Evolutionary conservation across 2,329 filamentous ascomycete genomes (phyloP).

Genomic region (Aspergillus brunneoviolaceus): DNA sequence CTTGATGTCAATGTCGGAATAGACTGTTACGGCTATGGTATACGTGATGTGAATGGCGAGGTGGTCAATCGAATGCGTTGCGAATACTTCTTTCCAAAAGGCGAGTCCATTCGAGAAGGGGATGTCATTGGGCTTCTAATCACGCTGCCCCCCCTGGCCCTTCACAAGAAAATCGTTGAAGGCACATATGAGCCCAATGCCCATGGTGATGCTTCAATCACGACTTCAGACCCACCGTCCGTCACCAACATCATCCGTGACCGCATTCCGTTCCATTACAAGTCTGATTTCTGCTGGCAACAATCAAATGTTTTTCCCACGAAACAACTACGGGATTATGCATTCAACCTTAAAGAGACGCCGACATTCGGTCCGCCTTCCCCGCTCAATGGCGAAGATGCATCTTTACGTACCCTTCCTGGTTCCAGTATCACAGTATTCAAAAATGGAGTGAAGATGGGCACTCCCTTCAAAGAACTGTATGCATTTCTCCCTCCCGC

Average conservation of each 20-base stretch:
- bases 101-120: constrained; percentile 78
- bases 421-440: constrained; percentile 84
- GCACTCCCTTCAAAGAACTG: constrained; percentile 82
- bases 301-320: constrained; percentile 63
- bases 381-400: constrained; percentile 65
- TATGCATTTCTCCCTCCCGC: constrained; percentile 90
- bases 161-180: constrained; percentile 85
- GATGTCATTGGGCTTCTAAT: constrained; percentile 95
- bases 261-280: constrained; percentile 90
- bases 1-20: constrained; percentile 66
- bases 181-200: constrained; percentile 85
- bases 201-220: constrained; percentile 50
- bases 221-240: constrained; percentile 49
- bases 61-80: constrained; percentile 91
- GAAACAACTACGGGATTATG: constrained; percentile 78
- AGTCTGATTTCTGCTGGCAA: constrained; percentile 90
- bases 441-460: constrained; percentile 85
- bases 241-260: constrained; percentile 86
- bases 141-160: constrained; percentile 75
- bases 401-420: constrained; percentile 81
- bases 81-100: constrained; percentile 80
- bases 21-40: constrained; percentile 92
- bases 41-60: constrained; percentile 86
- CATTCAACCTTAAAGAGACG: constrained; percentile 47
- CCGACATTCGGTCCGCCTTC: constrained; percentile 51